phyloP scores from a whole-genome alignment of 306 rosid genomes.

The Castanea mollissima region DNA sequence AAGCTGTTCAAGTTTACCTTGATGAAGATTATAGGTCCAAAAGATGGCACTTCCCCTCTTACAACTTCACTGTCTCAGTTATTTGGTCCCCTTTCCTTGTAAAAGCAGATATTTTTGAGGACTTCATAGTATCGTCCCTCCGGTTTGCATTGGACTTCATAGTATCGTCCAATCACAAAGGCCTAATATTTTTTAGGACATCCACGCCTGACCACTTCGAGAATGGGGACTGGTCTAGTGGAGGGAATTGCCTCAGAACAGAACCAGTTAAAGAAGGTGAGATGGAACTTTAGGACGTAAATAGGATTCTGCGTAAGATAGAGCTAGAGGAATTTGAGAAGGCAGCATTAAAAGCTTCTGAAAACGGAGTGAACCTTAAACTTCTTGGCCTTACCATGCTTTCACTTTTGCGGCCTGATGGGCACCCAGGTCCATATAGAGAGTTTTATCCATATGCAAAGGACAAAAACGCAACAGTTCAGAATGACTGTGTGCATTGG shows the following conservation, averaged over 20 bases:
- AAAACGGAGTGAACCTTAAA: slow-evolving; percentile 60
- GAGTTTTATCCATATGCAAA: slow-evolving; percentile 66
- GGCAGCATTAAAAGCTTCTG: slow-evolving; percentile 49
- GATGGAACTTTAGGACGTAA: slow-evolving; percentile 54
- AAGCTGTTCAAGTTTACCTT: slow-evolving; percentile 62
- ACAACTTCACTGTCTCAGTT: slow-evolving; percentile 65
- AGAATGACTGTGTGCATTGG: slow-evolving; percentile 94
- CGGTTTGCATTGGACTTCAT: slow-evolving; percentile 57
- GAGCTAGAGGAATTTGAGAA: slow-evolving; percentile 70
- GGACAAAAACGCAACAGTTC: slow-evolving; percentile 49
- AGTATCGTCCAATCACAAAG: slow-evolving; percentile 66
- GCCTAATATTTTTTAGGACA: slow-evolving; percentile 71
- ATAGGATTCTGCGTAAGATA: slow-evolving; percentile 46
- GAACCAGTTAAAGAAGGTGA: slow-evolving; percentile 75
- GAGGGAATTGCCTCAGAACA: slow-evolving; percentile 77
- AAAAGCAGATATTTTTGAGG: slow-evolving; percentile 85
- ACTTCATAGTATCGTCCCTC: too few relatives aligned
- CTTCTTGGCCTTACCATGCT: slow-evolving; percentile 66
- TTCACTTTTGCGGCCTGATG: slow-evolving; percentile 81
- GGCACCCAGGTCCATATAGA: slow-evolving; percentile 94
- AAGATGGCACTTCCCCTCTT: slow-evolving; percentile 70
- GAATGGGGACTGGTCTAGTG: slow-evolving; percentile 87
- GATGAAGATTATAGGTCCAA: slow-evolving; percentile 74
- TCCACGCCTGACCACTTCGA: slow-evolving; percentile 95
- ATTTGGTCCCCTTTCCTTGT: slow-evolving; percentile 90